phyloP scores from a whole-genome alignment of 306 rosid species.

The Oemleria cerasiformis region DNA sequence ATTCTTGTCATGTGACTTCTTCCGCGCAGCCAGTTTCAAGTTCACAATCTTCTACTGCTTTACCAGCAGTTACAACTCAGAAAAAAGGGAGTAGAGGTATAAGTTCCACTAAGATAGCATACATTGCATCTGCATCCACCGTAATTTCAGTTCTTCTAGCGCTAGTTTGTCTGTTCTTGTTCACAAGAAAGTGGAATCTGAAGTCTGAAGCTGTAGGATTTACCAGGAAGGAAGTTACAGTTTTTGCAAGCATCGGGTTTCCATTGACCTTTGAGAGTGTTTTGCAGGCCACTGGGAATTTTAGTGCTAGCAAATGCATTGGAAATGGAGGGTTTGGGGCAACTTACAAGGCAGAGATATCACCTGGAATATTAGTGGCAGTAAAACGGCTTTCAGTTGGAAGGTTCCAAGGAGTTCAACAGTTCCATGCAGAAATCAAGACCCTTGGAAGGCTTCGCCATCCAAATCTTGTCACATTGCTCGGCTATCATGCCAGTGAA shows the following conservation, averaged over 20 bases:
- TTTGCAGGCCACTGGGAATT: constrained; percentile 70
- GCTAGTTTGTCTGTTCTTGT: constrained; percentile 58
- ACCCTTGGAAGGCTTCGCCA: constrained; percentile 92
- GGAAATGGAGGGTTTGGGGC: constrained; percentile 98
- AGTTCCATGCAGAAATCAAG: constrained; percentile 80
- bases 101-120: constrained; percentile 85
- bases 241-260: constrained; percentile 70
- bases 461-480: constrained; percentile 75
- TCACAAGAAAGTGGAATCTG: constrained; percentile 77
- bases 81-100: constrained; percentile 26
- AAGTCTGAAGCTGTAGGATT: constrained; percentile 62
- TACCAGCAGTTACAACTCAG: constrained; percentile 32
- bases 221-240: constrained; percentile 66
- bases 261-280: constrained; percentile 77
- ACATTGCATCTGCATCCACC: constrained; percentile 91
- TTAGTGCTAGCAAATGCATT: constrained; percentile 80
- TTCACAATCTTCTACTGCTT: constrained; percentile 35
- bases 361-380: constrained; percentile 63
- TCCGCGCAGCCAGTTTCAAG: constrained; percentile 42
- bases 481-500: constrained; percentile 92
- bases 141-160: constrained; percentile 82
- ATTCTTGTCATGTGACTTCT: constrained; percentile 48
- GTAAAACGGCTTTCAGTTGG: constrained; percentile 88
- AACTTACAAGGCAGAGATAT: constrained; percentile 84
- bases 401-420: constrained; percentile 86